Evolutionary conservation across 371 early-diverging fungal species (phyloP).

Genomic region (Saksenaea oblongispora): DNA sequence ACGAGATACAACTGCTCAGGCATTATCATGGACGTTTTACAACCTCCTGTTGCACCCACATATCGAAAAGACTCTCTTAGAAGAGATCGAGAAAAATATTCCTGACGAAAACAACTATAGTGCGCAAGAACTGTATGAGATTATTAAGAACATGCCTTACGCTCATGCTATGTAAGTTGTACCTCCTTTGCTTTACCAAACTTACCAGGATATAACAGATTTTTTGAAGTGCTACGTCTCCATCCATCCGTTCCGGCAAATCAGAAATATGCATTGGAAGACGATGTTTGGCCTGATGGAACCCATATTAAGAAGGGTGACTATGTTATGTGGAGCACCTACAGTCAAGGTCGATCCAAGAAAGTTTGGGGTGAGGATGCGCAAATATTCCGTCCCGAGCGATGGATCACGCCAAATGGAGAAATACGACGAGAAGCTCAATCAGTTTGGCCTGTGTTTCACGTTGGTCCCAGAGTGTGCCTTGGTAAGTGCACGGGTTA

Average conservation of each 20-base stretch:
- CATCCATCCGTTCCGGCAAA: slow-evolving; percentile 64
- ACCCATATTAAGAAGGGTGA: slow-evolving; percentile 55
- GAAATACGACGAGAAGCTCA: slow-evolving; percentile 23
- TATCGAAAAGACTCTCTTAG: slow-evolving; percentile 54
- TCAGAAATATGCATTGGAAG: slow-evolving; percentile 57
- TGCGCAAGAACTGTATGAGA: slow-evolving; percentile 39
- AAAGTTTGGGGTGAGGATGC: slow-evolving; percentile 67
- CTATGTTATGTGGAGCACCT: slow-evolving; percentile 50
- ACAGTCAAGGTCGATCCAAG: slow-evolving; percentile 55
- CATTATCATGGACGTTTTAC: slow-evolving; percentile 73
- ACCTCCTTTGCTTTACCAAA: neutral
- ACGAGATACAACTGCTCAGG: slow-evolving; percentile 76
- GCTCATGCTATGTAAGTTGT: slow-evolving; percentile 55
- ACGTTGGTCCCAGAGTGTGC: slow-evolving; percentile 73
- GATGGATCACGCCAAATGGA: slow-evolving; percentile 53
- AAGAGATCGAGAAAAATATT: slow-evolving; percentile 55
- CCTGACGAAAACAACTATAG: slow-evolving; percentile 22
- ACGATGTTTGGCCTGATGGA: slow-evolving; percentile 66
- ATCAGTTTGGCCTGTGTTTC: slow-evolving; percentile 52
- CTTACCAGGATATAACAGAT: slow-evolving; percentile 12
- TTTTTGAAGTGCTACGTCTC: slow-evolving; percentile 60
- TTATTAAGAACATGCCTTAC: slow-evolving; percentile 53
- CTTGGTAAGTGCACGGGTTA: slow-evolving; percentile 32
- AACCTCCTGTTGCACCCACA: slow-evolving; percentile 53
- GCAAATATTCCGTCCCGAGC: slow-evolving; percentile 59